Evolutionary conservation across 129 eudicot genomes (phyloP).

Genomic region (Smallanthus sonchifolius): DNA sequence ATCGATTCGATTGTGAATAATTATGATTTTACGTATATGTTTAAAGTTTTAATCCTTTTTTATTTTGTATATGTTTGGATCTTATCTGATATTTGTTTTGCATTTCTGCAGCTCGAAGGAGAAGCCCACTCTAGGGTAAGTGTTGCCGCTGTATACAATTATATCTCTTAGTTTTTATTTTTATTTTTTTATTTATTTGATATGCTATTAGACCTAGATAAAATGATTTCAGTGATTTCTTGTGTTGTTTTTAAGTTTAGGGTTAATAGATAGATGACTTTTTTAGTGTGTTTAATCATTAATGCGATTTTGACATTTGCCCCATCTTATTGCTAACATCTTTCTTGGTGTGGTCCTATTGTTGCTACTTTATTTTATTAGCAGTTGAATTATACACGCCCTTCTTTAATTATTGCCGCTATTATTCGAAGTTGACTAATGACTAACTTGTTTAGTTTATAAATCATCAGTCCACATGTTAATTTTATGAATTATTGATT

Average conservation of each 20-base stretch:
- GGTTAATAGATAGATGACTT: not conserved
- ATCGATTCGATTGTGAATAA: conserved; percentile 13
- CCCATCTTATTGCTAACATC: not conserved
- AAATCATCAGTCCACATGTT: not conserved
- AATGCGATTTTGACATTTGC: conserved; percentile 5
- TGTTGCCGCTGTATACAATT: not conserved
- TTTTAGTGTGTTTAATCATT: not conserved
- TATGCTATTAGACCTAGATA: conserved; percentile 1
- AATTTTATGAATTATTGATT: not conserved
- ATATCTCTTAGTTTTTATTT: not conserved
- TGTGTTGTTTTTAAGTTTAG: not conserved
- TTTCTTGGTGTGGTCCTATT: not conserved
- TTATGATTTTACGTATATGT: not conserved
- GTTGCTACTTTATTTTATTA: not conserved
- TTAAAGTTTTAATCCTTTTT: not conserved
- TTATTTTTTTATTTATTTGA: not conserved
- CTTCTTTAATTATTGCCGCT: not conserved
- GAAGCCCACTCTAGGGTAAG: conserved; percentile 99
- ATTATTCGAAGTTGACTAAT: not conserved
- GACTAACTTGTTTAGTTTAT: conserved; percentile 8
- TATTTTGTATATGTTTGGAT: conserved; percentile 5
- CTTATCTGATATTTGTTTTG: not conserved
- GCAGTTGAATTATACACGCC: not conserved
- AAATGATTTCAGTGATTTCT: not conserved
- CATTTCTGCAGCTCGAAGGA: conserved; percentile 94